Evolutionary conservation across 1,284 basidiomycete genomes (phyloP).

Genomic region (Marasmius tenuissimus): DNA sequence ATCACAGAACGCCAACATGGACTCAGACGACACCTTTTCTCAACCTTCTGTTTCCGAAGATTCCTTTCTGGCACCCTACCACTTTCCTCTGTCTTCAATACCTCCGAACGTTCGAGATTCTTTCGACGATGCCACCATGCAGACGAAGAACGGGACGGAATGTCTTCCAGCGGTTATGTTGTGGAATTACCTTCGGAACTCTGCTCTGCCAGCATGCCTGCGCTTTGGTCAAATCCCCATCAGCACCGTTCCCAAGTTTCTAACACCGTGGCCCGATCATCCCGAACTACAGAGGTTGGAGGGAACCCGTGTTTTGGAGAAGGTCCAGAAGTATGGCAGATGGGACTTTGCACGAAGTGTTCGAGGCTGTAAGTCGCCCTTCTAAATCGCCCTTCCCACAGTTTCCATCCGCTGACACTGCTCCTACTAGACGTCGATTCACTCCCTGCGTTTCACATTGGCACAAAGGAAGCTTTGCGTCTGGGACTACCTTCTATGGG

Average conservation of each 20-base stretch:
- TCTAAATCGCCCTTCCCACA: background rate
- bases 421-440: background rate
- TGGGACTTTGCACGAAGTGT: background rate
- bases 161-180: background rate
- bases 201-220: background rate
- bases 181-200: background rate
- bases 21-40: background rate
- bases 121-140: background rate
- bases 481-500: slow-evolving; percentile 15
- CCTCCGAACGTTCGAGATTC: background rate
- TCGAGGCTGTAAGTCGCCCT: background rate
- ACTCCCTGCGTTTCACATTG: background rate
- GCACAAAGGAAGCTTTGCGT: slow-evolving; percentile 8
- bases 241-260: background rate
- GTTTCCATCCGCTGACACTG: background rate
- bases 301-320: background rate
- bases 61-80: background rate
- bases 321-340: background rate
- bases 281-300: background rate
- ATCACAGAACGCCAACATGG: too few relatives aligned
- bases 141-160: background rate
- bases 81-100: background rate
- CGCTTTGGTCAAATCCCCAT: background rate
- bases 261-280: background rate
- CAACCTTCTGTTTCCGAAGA: background rate